Evolutionary conservation across 2,329 filamentous ascomycete species (phyloP).

Genomic region (Elsinoe fawcettii): DNA sequence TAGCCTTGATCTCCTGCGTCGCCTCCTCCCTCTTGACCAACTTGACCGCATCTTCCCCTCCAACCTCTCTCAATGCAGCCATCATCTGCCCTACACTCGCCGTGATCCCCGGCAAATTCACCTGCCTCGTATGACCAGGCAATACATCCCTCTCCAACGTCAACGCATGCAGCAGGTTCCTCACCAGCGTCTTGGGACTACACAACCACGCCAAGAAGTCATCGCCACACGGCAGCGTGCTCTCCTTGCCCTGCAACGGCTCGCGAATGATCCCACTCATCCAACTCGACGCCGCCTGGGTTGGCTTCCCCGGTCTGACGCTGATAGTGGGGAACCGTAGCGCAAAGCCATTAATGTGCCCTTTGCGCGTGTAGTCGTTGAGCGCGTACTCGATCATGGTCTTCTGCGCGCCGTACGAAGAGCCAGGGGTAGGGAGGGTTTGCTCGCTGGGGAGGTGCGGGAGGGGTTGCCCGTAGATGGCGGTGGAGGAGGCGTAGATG

Average conservation of each 20-base stretch:
- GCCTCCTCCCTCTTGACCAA: constrained; percentile 46
- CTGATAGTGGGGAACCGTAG: constrained; percentile 46
- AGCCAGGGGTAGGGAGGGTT: constrained; percentile 42
- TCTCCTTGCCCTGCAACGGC: constrained; percentile 44
- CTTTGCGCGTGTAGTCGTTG: constrained; percentile 46
- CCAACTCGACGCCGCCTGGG: constrained; percentile 45
- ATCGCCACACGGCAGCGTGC: constrained; percentile 44
- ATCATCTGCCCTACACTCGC: constrained; percentile 51
- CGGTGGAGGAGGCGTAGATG: constrained; percentile 43
- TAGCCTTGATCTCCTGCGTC: constrained; percentile 43
- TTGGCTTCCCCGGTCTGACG: constrained; percentile 45
- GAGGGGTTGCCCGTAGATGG: constrained; percentile 42
- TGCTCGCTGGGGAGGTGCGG: constrained; percentile 37
- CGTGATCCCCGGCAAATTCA: constrained; percentile 48
- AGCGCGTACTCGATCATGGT: constrained; percentile 43
- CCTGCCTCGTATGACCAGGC: constrained; percentile 41
- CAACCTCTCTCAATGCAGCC: constrained; percentile 48
- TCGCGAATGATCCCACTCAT: constrained; percentile 48
- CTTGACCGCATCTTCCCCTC: constrained; percentile 44
- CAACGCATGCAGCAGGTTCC: constrained; percentile 48
- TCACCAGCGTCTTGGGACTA: constrained; percentile 47
- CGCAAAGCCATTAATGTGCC: constrained; percentile 40
- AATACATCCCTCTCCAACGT: constrained; percentile 45
- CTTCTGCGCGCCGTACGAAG: constrained; percentile 45
- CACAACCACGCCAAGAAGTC: constrained; percentile 52